Base-by-base conservation (phyloP, 2,329 filamentous ascomycete genomes). In the Pseudocercospora cruenta region DNA sequence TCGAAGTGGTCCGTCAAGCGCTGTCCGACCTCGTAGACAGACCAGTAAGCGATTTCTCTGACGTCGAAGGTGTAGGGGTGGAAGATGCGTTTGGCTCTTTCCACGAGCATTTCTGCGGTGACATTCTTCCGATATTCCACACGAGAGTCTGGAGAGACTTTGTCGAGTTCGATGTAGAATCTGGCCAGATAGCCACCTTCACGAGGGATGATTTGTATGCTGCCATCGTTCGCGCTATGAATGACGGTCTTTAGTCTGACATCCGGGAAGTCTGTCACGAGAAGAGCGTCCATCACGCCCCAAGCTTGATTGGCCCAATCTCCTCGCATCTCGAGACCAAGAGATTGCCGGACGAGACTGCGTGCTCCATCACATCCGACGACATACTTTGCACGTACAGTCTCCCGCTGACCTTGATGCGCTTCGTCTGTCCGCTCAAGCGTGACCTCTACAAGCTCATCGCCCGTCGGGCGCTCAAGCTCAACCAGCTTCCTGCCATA, bases 191-290 rank as follows among this genome's bases (percentile, higher is more conserved):
- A 76, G 14, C 74, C 73, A 28, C 75, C 75, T 62, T 78, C 77
- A 39, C 77, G 66, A 0, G 91, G 91, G 64, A 94, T 93, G 4
- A 93, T 88, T 87, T 94, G 91, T 74, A 94, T 89, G 19, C 90
- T 92, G 1, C 91, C 91, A 64, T 89, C 83, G 54, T 87, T 83
- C 79, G 76, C 73, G 3, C 90, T 92, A 76, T 93, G 91, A 66
- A 79, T 76, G 3, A 74, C 72, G 7, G 72, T 74, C 66, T 77
- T 77, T 24, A 76, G 69, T 31, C 76, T 67, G 72, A 93, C 91
- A 74, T 94, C 81, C 0, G 5, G 77, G 58, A 78, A 78, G 63
- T 75, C 71, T 4, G 76, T 78, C 5, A 76, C 73, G 3, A 76
- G 67, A 6, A 78, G 66, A 12, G 76, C 74, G 62, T 78, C 77